These are phyloP conservation scores for Suhomyces anneliseae DNA, from an alignment of 1,139 yeast genomes.

Conservation along the genomic window DNA sequence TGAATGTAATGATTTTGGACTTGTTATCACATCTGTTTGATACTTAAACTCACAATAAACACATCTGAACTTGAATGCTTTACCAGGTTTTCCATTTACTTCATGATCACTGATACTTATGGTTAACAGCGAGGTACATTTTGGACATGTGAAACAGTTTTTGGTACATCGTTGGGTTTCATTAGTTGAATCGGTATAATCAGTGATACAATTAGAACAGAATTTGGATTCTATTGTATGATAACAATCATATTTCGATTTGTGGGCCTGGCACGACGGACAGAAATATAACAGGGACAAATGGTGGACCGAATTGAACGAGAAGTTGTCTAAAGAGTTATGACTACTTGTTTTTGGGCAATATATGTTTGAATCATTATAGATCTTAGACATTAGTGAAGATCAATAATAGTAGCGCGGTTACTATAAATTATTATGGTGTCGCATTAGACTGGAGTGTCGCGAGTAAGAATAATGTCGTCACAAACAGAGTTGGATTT, in stretches of 20 bases:
- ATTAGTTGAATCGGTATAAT: slow-evolving; percentile 25
- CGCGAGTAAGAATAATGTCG: background rate
- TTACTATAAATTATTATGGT: background rate
- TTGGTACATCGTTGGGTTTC: slow-evolving; percentile 29
- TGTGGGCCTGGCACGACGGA: slow-evolving; percentile 36
- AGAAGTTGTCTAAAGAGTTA: slow-evolving; percentile 10
- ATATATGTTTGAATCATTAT: slow-evolving; percentile 22
- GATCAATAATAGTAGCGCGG: background rate
- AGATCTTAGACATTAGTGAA: slow-evolving; percentile 20
- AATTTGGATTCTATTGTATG: slow-evolving; percentile 28
- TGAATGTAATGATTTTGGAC: slow-evolving; percentile 35
- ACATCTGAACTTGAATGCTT: slow-evolving; percentile 36
- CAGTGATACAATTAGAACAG: slow-evolving; percentile 41
- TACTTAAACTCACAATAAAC: slow-evolving; percentile 31
- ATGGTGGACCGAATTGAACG: slow-evolving; percentile 12
- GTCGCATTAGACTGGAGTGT: background rate
- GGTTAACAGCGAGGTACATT: slow-evolving; percentile 29
- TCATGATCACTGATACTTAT: slow-evolving; percentile 26
- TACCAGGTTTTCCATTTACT: slow-evolving; percentile 26
- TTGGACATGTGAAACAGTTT: slow-evolving; percentile 45
- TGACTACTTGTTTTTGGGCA: slow-evolving; percentile 17
- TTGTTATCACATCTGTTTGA: slow-evolving; percentile 29
- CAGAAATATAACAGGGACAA: slow-evolving; percentile 35
- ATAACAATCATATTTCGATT: slow-evolving; percentile 29
- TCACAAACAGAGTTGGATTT: background rate